Base-by-base conservation (phyloP, 1,284 basidiomycete genomes). In the Sporisorium graminicola region DNA sequence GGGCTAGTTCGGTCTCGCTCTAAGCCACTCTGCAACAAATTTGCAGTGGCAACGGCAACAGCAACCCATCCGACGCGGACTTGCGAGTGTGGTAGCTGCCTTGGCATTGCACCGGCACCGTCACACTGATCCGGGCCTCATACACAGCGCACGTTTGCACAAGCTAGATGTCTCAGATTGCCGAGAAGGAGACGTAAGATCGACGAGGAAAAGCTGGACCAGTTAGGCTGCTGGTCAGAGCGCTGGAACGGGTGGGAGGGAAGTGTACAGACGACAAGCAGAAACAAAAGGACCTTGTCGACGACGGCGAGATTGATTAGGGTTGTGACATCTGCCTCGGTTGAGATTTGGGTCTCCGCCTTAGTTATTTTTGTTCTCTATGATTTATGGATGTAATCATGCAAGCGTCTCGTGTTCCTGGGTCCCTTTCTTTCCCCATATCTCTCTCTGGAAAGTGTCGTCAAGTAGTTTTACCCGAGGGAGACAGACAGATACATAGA, bases 241-340 rank as follows among this genome's bases (percentile, higher is more conserved):
- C n/a, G n/a, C n/a, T n/a, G n/a, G n/a, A n/a, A n/a, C n/a, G n/a
- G n/a, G n/a, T n/a, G n/a, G n/a, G n/a, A n/a, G n/a, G n/a, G n/a
- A n/a, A n/a, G n/a, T n/a, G n/a, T n/a, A n/a, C 42, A 27, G 44
- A 27, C 13, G 16, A 24, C 12, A 8, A 49, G 16, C 13, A 9
- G 10, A 24, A 12, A 46, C 44, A 46, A n/a, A 49, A 10, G 47
- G 27, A n/a, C 8, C 7, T 14, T 26, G 29, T 35, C 33, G 33
- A 35, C 33, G 33, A 35, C 33, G 42, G 13, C 18, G 13, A 26
- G 54, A 29, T 55, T 56, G 54, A 56, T 56, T 46, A 56, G 54
- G 54, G 54, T 46, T 46, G n/a, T 56, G 54, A 56, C 54, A 56
- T 18, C 54, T 56, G 54, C 27, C 16, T 46, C 42, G 27, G 42